phyloP scores from a whole-genome alignment of 345 rosid genomes.

The Aurinia saxatilis region DNA sequence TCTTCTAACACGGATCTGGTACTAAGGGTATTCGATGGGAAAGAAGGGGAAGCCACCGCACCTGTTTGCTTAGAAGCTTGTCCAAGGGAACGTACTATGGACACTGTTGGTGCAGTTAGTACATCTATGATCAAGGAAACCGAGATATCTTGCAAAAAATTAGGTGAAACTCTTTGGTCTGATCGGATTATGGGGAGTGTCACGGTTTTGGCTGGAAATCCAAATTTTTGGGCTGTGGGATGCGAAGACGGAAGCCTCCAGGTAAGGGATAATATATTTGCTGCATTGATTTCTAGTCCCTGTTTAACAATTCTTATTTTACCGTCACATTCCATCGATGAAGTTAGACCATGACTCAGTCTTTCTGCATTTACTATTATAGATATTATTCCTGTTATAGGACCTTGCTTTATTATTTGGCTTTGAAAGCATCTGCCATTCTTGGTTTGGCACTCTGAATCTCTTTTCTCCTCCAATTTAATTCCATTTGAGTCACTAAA shows the following conservation, averaged over 20 bases:
- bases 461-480: background rate
- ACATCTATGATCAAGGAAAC: slow-evolving; percentile 73
- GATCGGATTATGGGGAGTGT: slow-evolving; percentile 84
- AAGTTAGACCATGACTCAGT: background rate
- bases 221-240: slow-evolving; percentile 97
- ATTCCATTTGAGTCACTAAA: background rate
- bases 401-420: background rate
- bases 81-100: slow-evolving; percentile 74
- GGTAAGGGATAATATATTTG: slow-evolving; percentile 35
- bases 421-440: background rate
- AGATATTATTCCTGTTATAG: background rate
- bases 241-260: slow-evolving; percentile 96
- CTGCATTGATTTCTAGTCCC: background rate
- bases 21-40: slow-evolving; percentile 81
- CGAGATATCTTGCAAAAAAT: slow-evolving; percentile 67
- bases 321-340: background rate
- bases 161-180: slow-evolving; percentile 77
- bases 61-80: slow-evolving; percentile 90
- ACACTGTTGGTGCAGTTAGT: slow-evolving; percentile 60
- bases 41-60: slow-evolving; percentile 53
- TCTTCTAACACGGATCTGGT: slow-evolving; percentile 42
- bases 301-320: background rate
- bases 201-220: slow-evolving; percentile 94
- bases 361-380: background rate
- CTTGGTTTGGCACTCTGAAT: background rate